Percentiles rank a stretch among this genome's conserved stretches.
Conservation (phyloP, 306 rosid genomes). For the Pterocarpus macrocarpus region DNA sequence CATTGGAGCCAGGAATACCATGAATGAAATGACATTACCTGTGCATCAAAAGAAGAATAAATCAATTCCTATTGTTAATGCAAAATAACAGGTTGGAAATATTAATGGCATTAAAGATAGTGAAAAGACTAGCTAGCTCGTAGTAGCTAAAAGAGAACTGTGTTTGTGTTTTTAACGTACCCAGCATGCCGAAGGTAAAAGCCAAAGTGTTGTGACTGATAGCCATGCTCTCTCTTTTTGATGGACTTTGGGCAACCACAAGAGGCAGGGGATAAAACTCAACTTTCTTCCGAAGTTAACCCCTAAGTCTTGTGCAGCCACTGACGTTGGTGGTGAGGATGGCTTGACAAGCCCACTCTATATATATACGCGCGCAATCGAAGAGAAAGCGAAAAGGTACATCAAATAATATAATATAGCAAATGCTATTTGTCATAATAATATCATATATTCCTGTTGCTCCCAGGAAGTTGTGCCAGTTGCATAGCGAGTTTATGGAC, state of each 20-base stretch:
- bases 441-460: neutral
- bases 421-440: neutral
- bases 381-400: neutral
- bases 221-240: slow-evolving; percentile 45
- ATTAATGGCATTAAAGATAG: neutral
- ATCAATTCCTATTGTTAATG: neutral
- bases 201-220: slow-evolving; percentile 53
- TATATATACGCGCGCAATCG: slow-evolving; percentile 40
- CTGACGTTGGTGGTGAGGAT: slow-evolving; percentile 2
- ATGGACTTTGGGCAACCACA: slow-evolving; percentile 9
- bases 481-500: slow-evolving; percentile 36
- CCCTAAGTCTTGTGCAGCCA: slow-evolving; percentile 36
- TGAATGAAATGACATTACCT: slow-evolving; percentile 84
- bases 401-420: neutral
- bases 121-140: too few relatives aligned
- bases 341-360: slow-evolving; percentile 12
- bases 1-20: slow-evolving; percentile 94
- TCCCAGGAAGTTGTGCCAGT: neutral
- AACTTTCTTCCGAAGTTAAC: neutral
- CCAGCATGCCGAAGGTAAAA: slow-evolving; percentile 75
- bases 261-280: slow-evolving; percentile 46
- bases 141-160: too few relatives aligned
- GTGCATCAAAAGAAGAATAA: slow-evolving; percentile 24
- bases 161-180: slow-evolving; percentile 38
- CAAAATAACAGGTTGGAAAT: too few relatives aligned